phyloP scores from a whole-genome alignment of 257 asterid species.

The Leptodermis oblonga region DNA sequence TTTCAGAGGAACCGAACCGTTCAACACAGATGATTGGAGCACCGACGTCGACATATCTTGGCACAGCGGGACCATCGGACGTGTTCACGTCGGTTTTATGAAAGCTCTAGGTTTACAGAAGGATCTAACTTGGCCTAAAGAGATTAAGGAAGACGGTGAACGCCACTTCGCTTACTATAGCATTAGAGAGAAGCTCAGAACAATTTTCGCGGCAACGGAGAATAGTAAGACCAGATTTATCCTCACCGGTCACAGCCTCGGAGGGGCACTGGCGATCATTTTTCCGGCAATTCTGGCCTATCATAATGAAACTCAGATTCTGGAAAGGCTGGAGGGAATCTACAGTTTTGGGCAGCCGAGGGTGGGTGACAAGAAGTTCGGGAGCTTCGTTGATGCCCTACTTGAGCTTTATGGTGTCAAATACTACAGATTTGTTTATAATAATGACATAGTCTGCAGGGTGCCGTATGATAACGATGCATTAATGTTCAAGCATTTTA shows the following conservation, averaged over 20 bases:
- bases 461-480: conserved; percentile 42
- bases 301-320: conserved; percentile 28
- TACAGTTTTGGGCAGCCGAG: conserved; percentile 74
- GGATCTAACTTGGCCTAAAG: conserved; percentile 29
- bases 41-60: conserved; percentile 28
- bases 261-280: conserved; percentile 58
- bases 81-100: conserved; percentile 56
- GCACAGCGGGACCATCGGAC: conserved; percentile 17
- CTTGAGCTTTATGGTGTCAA: conserved; percentile 21
- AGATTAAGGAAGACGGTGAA: background rate
- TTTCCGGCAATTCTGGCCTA: conserved; percentile 48
- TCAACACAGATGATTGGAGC: conserved; percentile 25
- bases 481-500: conserved; percentile 59
- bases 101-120: conserved; percentile 53
- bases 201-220: background rate
- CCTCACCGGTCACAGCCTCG: conserved; percentile 68
- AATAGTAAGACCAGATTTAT: conserved; percentile 27
- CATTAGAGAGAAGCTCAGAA: conserved; percentile 30
- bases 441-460: conserved; percentile 52
- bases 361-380: conserved; percentile 54
- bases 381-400: conserved; percentile 35
- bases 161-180: conserved; percentile 31
- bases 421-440: conserved; percentile 55
- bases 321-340: conserved; percentile 47
- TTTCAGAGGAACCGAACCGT: conserved; percentile 30